Evolutionary conservation across 768 basidiomycete genomes (phyloP), one percentile per base, ranked within the genome.

Genomic region (Tricholoma flavovirens): DNA sequence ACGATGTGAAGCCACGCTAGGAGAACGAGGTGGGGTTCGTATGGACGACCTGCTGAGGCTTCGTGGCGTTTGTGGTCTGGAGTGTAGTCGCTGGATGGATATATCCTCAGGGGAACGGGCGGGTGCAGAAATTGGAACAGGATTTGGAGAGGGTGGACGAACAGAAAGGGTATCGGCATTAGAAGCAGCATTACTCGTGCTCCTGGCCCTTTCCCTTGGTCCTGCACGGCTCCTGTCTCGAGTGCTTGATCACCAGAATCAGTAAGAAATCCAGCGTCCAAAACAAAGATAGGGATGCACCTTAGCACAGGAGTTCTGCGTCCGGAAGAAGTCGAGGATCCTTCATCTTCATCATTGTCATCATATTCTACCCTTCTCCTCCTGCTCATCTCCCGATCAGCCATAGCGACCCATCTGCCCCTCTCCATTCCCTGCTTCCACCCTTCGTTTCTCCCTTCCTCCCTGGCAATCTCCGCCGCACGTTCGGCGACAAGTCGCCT

Each of bases 391-490:
- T 52, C 35, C 19, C 12, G 17, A 17, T 36, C 22, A 2, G 51
- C 22, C 45, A 29, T 49, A n/a, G 55, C 60, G 32, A 65, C 30
- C 54, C 58, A 55, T 36, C 66, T 49, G 56, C 75, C 61, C 66
- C 69, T 58, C 54, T 71, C 58, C 58, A 69, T 49, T 3, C 83
- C 83, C 59, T 82, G 76, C 59, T 74, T 73, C 62, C 77, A 81
- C 5, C 84, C 83, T 10, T 75, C 59, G 21, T 75, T 70, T 38
- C 79, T 65, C 4, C 83, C 84, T 59, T 84, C 78, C 52, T 84
- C 81, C 55, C 77, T 67, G 1, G 84, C 84, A 14, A 69, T 56
- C 2, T 79, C 74, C 30, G 83, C 69, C 7, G 81, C 68, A 8
- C 75, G 71, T 36, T 77, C 75, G 57, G 82, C 75, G 7, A 75